Conservation (phyloP, 371 early-diverging fungal species). For the Mucor saturninus region DNA sequence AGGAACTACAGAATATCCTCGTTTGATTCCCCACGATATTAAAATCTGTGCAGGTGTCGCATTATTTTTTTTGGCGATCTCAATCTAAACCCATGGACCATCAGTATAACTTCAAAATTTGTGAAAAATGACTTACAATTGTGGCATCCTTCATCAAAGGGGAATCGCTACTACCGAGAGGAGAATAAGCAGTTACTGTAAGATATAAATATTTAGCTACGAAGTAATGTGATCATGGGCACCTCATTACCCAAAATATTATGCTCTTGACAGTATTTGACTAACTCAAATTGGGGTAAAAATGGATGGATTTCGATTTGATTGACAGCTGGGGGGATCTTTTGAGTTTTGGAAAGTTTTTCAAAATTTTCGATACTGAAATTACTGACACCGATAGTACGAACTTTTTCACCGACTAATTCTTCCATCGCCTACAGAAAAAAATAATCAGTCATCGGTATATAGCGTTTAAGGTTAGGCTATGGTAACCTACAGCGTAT, state of each 20-base stretch:
- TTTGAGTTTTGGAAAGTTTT: constrained; percentile 38
- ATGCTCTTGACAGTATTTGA: constrained; percentile 36
- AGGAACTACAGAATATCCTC: constrained; percentile 54
- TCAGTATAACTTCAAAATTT: neutral
- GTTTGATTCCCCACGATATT: constrained; percentile 73
- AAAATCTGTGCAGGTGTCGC: constrained; percentile 75
- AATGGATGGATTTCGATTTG: constrained; percentile 66
- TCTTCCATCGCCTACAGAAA: constrained; percentile 41
- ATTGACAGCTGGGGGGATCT: constrained; percentile 45
- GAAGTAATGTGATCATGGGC: neutral
- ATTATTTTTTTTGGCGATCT: constrained; percentile 63
- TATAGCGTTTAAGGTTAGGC: neutral
- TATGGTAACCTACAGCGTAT: constrained; percentile 48
- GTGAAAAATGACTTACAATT: constrained; percentile 22
- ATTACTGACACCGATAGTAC: constrained; percentile 48
- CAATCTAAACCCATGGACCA: constrained; percentile 17
- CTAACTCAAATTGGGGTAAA: constrained; percentile 33
- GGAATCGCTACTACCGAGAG: constrained; percentile 40
- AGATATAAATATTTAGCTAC: neutral
- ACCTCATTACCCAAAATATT: constrained; percentile 25
- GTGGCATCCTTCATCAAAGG: constrained; percentile 31
- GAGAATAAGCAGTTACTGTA: constrained; percentile 43
- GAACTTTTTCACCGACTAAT: constrained; percentile 32
- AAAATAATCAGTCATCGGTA: constrained; percentile 14
- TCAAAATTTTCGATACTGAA: constrained; percentile 39